phyloP scores from a whole-genome alignment of 2,329 filamentous ascomycete genomes.

The Nannizzia gypsea region DNA sequence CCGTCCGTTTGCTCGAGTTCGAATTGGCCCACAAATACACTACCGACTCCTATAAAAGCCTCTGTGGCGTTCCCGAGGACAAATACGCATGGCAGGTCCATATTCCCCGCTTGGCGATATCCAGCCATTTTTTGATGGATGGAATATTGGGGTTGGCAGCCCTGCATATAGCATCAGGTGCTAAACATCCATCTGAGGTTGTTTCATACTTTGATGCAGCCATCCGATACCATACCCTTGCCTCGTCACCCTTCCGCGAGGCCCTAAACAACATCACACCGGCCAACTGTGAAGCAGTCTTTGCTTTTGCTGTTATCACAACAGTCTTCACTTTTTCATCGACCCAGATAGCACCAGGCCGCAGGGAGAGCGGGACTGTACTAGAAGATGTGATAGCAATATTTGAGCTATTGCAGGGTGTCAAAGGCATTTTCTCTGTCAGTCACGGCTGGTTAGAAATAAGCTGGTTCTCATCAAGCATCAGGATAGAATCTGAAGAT shows the following conservation, averaged over 20 bases:
- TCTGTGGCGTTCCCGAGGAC: conserved; percentile 24
- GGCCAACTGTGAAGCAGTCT: conserved; percentile 28
- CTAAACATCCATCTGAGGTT: conserved; percentile 19
- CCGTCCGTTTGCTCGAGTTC: conserved; percentile 28
- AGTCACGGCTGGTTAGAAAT: conserved; percentile 36
- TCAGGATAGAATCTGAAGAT: conserved; percentile 35
- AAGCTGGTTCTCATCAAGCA: conserved; percentile 39
- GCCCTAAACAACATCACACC: conserved; percentile 26
- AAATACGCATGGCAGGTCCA: conserved; percentile 30
- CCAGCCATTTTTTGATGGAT: conserved; percentile 33
- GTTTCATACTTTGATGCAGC: conserved; percentile 27
- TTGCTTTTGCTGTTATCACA: conserved; percentile 28
- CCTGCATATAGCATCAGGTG: conserved; percentile 29
- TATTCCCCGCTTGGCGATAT: conserved; percentile 31
- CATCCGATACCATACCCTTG: conserved; percentile 26
- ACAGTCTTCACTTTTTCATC: conserved; percentile 27
- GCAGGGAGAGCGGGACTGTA: conserved; percentile 23
- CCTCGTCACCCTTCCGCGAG: conserved; percentile 25
- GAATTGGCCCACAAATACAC: conserved; percentile 44
- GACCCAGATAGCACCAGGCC: conserved; percentile 22
- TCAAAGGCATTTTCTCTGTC: conserved; percentile 25
- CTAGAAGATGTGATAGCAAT: conserved; percentile 27
- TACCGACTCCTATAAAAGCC: conserved; percentile 35
- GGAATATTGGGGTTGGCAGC: conserved; percentile 32
- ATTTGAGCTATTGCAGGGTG: conserved; percentile 27